Conservation (phyloP, 371 early-diverging fungal genomes). For the Entomophthora muscae region DNA sequence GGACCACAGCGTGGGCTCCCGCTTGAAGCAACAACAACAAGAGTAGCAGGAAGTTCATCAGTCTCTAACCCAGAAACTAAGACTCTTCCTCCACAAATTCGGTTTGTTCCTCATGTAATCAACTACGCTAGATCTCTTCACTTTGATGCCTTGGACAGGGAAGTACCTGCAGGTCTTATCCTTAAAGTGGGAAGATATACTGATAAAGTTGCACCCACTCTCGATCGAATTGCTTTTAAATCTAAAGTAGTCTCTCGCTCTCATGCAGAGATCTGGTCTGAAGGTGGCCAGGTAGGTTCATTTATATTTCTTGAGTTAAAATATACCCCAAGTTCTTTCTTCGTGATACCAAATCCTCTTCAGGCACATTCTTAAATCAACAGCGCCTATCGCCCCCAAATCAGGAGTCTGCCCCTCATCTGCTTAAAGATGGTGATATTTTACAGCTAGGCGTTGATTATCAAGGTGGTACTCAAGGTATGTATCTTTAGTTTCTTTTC, state of each 20-base stretch:
- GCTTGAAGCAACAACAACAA: too few relatives aligned
- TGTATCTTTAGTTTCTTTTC: slow-evolving; percentile 10
- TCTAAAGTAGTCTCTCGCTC: slow-evolving; percentile 83
- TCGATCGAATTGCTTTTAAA: slow-evolving; percentile 67
- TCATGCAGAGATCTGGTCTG: slow-evolving; percentile 85
- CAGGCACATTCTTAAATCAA: slow-evolving; percentile 92
- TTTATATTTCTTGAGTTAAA: slow-evolving; percentile 1
- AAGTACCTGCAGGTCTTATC: slow-evolving; percentile 39
- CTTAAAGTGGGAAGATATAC: slow-evolving; percentile 69
- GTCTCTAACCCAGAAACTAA: neutral
- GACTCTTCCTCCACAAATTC: slow-evolving; percentile 25
- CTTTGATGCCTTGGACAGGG: slow-evolving; percentile 66
- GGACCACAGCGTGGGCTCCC: too few relatives aligned
- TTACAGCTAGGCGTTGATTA: slow-evolving; percentile 92
- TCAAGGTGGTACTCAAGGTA: slow-evolving; percentile 80
- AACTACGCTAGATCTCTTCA: slow-evolving; percentile 40
- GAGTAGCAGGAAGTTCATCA: neutral
- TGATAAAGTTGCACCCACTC: slow-evolving; percentile 24
- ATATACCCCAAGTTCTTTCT: slow-evolving; percentile 39
- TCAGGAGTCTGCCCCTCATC: slow-evolving; percentile 61
- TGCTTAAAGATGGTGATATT: slow-evolving; percentile 76
- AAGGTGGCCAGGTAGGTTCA: slow-evolving; percentile 48
- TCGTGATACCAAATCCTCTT: slow-evolving; percentile 82
- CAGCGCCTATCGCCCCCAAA: slow-evolving; percentile 71
- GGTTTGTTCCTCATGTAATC: slow-evolving; percentile 46